Evolutionary conservation across 768 basidiomycete species (phyloP).

Genomic region (Mycena leptocephala): DNA sequence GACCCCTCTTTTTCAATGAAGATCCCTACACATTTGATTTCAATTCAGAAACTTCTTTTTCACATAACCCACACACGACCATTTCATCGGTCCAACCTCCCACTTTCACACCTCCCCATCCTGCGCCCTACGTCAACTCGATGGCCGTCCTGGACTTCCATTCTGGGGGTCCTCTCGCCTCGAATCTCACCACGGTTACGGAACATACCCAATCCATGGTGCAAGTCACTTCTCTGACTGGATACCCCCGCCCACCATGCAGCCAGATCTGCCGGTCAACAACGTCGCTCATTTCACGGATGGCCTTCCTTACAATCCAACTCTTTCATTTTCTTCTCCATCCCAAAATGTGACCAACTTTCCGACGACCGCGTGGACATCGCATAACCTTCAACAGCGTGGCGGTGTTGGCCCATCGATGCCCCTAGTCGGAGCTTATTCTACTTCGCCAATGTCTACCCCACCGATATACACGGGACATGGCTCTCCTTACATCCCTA

Average conservation of each 20-base stretch:
- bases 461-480: constrained; percentile 17
- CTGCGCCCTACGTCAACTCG: background rate
- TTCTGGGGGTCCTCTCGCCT: background rate
- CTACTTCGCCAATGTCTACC: constrained; percentile 11
- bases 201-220: background rate
- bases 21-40: background rate
- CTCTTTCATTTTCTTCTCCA: constrained; percentile 7
- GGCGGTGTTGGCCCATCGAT: background rate
- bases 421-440: constrained; percentile 1
- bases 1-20: background rate
- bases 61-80: background rate
- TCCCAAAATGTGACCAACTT: constrained; percentile 11
- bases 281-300: constrained; percentile 9
- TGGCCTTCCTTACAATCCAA: background rate
- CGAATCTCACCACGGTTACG: background rate
- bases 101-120: background rate
- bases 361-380: background rate
- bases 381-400: background rate
- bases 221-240: background rate
- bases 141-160: background rate
- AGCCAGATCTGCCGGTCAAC: constrained; percentile 13
- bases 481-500: constrained; percentile 1
- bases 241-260: constrained; percentile 12
- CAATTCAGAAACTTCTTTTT: background rate
- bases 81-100: background rate